Base-by-base conservation (phyloP, 2,329 filamentous ascomycete genomes). In the Fusarium sp. region DNA sequence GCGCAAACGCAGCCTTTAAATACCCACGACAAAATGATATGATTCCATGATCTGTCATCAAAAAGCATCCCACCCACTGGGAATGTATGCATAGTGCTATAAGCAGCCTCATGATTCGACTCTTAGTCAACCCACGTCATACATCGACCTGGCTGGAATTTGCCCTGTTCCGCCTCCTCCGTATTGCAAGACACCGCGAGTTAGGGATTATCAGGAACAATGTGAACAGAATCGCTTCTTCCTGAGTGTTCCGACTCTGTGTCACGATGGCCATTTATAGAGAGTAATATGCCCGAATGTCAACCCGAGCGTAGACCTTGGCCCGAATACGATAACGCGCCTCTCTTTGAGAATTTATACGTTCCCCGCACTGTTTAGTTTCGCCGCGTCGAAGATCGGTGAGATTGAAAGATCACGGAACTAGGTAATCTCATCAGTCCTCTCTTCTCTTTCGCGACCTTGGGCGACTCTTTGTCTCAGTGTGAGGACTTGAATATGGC, bases 21-120 rank as follows among this genome's bases (percentile, higher is more conserved):
- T 38, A 29, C n/a, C 46, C 35, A 31, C 19, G 25, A 8, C n/a
- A 29, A 41, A 38, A 70, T 70, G 66, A 66, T 65, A 42, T 70
- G 66, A 70, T 70, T 31, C 44, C 38, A 60, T 54, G 35, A 33
- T 52, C 44, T 66, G 67, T 44, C 38, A 29, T 35, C 15, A 70
- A 44, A 63, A 61, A 54, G 49, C 48, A 49, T 54, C 19, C 67
- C 66, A 61, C 49, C 38, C 42, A 16, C 31, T 44, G 12, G 16
- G 18, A 66, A 60, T 16, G n/a, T 7, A 19, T n/a, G 41, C 9
- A 41, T 25, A 15, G 21, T 52, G 46, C 18, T n/a, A 23, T 33
- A 23, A 38, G 16, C n/a, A 31, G 39, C 41, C 55, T 41, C 44
- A 31, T 66, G 66, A 60, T 44, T 27, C 21, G n/a, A 54, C 16